A percentile compares a stretch with the other conserved stretches of the same genome.
Conservation (phyloP, 2,329 filamentous ascomycete genomes). For the Tympanopsis confertula region DNA sequence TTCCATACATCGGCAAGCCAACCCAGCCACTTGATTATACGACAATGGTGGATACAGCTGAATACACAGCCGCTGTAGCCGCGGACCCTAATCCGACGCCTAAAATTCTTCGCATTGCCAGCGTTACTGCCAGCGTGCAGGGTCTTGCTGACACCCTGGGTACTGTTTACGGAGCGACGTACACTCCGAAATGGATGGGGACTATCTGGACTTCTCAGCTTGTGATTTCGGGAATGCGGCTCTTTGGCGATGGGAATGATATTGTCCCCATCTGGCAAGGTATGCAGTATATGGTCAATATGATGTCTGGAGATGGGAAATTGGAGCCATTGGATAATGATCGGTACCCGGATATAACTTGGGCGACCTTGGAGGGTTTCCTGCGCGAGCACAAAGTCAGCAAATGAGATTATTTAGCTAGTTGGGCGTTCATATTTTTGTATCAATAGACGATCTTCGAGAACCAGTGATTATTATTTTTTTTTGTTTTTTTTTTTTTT, state of each 20-base stretch:
- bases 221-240: slow-evolving; percentile 4
- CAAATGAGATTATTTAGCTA: no score
- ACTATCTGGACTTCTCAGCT: slow-evolving; percentile 6
- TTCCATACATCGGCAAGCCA: slow-evolving; percentile 5
- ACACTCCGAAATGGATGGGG: slow-evolving; percentile 5
- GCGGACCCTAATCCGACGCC: slow-evolving; percentile 7
- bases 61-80: slow-evolving; percentile 7
- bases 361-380: slow-evolving; percentile 6
- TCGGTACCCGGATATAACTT: slow-evolving; percentile 7
- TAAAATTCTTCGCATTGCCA: slow-evolving; percentile 8
- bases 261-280: slow-evolving; percentile 8
- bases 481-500: no score
- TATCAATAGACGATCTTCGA: no score
- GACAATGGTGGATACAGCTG: slow-evolving; percentile 7
- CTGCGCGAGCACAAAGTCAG: no score
- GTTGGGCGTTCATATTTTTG: no score
- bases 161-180: no score
- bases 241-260: slow-evolving; percentile 5
- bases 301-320: slow-evolving; percentile 7
- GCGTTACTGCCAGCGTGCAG: slow-evolving; percentile 4
- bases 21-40: slow-evolving; percentile 7
- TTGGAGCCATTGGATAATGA: slow-evolving; percentile 7
- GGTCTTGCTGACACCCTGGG: slow-evolving; percentile 5
- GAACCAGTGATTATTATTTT: no score
- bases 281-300: slow-evolving; percentile 8